Percentiles rank a stretch among this genome's conserved stretches.
Evolutionary conservation across 192 early-diverging fungal species (phyloP).

Genomic region (Mortierella hygrophila): DNA sequence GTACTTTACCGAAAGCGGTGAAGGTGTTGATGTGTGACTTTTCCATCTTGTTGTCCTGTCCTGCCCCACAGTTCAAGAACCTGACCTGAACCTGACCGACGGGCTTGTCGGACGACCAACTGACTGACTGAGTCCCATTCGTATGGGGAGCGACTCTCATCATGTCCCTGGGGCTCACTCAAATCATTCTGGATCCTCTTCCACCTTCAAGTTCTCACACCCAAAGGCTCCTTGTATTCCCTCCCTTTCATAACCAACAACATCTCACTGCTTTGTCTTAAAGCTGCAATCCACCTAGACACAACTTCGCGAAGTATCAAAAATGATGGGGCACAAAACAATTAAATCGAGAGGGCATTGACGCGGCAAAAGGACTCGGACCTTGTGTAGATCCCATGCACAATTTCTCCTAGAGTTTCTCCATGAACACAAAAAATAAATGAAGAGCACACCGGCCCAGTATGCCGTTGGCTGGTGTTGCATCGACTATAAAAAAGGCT

Average conservation of each 20-base stretch:
- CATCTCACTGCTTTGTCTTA: background rate
- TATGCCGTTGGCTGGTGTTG: conserved; percentile 8
- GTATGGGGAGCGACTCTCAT: background rate
- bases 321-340: conserved; percentile 21
- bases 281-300: background rate
- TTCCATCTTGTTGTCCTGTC: background rate
- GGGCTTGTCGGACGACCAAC: background rate
- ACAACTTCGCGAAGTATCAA: background rate
- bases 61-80: background rate
- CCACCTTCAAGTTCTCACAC: background rate
- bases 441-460: background rate
- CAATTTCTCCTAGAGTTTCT: background rate
- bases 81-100: background rate
- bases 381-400: background rate
- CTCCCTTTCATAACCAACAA: background rate
- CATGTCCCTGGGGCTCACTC: too few relatives aligned
- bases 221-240: background rate
- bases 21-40: background rate
- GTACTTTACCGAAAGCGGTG: background rate
- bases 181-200: too few relatives aligned
- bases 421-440: background rate
- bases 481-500: background rate
- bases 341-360: background rate
- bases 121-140: background rate
- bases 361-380: background rate